Evolutionary conservation across 495 filamentous ascomycete genomes (phyloP), one percentile per base, ranked within the genome.

Genomic region (Articulospora tetracladia): DNA sequence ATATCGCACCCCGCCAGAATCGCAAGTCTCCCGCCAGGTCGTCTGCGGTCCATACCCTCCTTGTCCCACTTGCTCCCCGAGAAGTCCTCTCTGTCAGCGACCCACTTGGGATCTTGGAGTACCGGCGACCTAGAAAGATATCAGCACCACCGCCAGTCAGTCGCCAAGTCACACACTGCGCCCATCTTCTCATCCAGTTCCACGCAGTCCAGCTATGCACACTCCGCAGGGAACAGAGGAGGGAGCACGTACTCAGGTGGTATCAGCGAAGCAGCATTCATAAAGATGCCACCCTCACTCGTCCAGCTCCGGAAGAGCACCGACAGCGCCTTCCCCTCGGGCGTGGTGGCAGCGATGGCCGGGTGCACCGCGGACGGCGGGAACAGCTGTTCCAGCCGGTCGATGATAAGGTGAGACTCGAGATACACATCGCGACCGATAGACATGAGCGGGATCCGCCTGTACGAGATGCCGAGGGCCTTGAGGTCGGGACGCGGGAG

Each of bases 391-490:
- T 87, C 83, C 10, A 89, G 80, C 59, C 81, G 82, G 0, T 60
- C 62, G 23, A 90, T 62, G 54, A 89, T 88, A 22, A 88, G 74
- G 20, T 77, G 77, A 3, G 82, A 81, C 70, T 86, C 83, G 60
- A 77, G 74, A 73, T 82, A 83, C 55, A 85, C 67, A 55, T 80
- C 74, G 6, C 77, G 73, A 30, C 82, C 83, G 57, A 84, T 81
- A 27, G 81, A 65, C 50, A 88, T 65, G 52, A 90, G 58, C 2
- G 87, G 87, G 53, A 89, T 87, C 49, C 86, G 84, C 0, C 85
- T 80, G 73, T 90, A 86, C 4, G 69, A 64, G 62, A 87, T 74
- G n/a, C 81, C 80, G 0, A 89, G 70, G 4, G 68, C 68, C 36
- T 71, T 63, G 23, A 88, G 61, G 66, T 87, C 84, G 0, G 82